A percentile compares a stretch with the other conserved stretches of the same genome.
Conservation (phyloP, 2,329 filamentous ascomycete genomes). For the Trichoderma sp. region DNA sequence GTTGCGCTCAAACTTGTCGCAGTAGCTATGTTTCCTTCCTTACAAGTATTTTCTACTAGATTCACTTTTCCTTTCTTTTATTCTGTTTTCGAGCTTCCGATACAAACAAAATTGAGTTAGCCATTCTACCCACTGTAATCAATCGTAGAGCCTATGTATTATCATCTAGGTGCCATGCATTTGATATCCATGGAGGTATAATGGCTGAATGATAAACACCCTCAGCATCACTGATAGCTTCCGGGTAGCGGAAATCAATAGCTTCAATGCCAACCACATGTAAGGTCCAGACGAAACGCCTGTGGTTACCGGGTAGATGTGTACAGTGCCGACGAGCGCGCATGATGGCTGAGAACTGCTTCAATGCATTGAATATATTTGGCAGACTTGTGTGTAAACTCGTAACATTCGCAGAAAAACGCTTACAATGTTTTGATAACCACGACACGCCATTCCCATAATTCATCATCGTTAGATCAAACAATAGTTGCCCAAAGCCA, state of each 20-base stretch:
- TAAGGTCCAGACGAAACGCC: too few relatives aligned
- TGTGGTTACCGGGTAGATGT: too few relatives aligned
- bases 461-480: neutral
- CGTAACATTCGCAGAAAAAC: neutral
- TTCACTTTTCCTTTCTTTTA: neutral
- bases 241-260: neutral
- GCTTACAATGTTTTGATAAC: neutral
- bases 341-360: neutral
- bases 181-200: too few relatives aligned
- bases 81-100: neutral
- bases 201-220: too few relatives aligned
- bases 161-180: too few relatives aligned
- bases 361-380: neutral
- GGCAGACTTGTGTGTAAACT: neutral
- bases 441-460: neutral
- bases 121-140: neutral
- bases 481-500: neutral
- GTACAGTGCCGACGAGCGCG: neutral
- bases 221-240: neutral
- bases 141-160: too few relatives aligned
- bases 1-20: neutral
- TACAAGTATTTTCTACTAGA: too few relatives aligned
- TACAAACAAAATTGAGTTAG: neutral
- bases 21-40: neutral
- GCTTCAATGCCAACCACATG: neutral